A percentile compares a stretch with the other conserved stretches of the same genome.
Conservation (phyloP, 768 basidiomycete genomes). For the Paxillus involutus region DNA sequence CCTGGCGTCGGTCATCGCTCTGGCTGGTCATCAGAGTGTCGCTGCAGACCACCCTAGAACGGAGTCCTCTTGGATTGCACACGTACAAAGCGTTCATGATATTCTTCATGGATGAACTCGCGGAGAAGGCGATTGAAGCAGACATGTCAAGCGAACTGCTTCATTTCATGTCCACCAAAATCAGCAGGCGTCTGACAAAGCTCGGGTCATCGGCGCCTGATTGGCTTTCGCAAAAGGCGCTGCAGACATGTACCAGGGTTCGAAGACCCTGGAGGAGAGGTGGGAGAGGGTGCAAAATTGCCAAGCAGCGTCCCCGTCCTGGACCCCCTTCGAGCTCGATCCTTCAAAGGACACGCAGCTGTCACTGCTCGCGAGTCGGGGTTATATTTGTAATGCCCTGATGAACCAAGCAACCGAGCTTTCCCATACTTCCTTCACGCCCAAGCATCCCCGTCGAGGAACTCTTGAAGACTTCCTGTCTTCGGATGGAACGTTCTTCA, state of each 20-base stretch:
- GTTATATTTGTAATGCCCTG: constrained; percentile 27
- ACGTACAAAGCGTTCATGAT: constrained; percentile 51
- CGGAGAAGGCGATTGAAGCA: constrained; percentile 16
- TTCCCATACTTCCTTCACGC: background rate
- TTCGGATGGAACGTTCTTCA: constrained; percentile 13
- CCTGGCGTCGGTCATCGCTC: constrained; percentile 37
- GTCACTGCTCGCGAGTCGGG: constrained; percentile 29
- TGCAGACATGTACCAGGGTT: constrained; percentile 30
- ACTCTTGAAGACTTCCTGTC: constrained; percentile 17
- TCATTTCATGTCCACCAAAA: constrained; percentile 27
- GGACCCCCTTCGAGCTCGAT: constrained; percentile 30
- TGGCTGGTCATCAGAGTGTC: constrained; percentile 37
- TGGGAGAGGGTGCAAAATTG: constrained; percentile 32
- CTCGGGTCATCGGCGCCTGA: constrained; percentile 21
- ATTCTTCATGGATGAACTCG: constrained; percentile 34
- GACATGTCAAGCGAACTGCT: constrained; percentile 28
- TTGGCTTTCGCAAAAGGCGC: constrained; percentile 38
- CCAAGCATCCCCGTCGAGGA: constrained; percentile 8
- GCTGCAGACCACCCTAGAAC: constrained; percentile 32
- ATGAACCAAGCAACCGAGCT: background rate
- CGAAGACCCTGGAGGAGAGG: constrained; percentile 26
- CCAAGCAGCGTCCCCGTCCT: constrained; percentile 26
- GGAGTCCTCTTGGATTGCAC: constrained; percentile 1
- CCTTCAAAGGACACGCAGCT: constrained; percentile 31
- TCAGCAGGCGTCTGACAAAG: constrained; percentile 24